Base-by-base conservation (phyloP, 305 asterid genomes). In the Fraxinus velutina region DNA sequence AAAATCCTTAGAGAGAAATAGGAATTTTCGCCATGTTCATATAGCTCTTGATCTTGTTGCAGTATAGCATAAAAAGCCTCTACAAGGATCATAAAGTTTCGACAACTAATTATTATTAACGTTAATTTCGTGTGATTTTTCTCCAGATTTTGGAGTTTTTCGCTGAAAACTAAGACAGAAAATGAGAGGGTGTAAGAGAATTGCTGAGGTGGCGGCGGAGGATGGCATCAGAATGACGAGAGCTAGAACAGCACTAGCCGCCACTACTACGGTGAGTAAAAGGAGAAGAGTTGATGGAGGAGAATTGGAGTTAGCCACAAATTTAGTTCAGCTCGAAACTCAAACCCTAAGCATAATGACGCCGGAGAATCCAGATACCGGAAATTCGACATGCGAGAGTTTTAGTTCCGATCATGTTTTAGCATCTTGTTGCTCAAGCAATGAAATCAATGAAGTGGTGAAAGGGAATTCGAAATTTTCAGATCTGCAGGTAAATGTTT, bases 401-500 rank as follows among this genome's bases (percentile, higher is more conserved):
- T 29, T 73, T 34, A 73, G 47, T 52, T 37, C 73, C 57, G 91
- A 82, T 33, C 86, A 19, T 57, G 86, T 30, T 68, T 79, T 32
- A 66, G 86, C 87, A 5, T 85, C 90, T 62, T 86, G 92, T 78
- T 84, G 82, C 88, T 89, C 93, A 79, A 88, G 90, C 71, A 83
- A 87, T 71, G 87, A 83, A 76, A 82, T 90, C 5, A 83, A 79
- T 74, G 90, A 70, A 36, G 42, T 1, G 9, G 0, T 36, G 42
- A 36, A 6, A 36, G 42, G 2, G 76, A 73, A 78, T 73, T 83
- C 82, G 33, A 73, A 86, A 77, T 81, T 79, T 29, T 75, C 77
- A 85, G 96, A 93, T 93, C 96, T 89, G 78, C 76, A 90, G 92
- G 94, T 91, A 82, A 72, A 39, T 39, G 50, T 8, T 37, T 8